A percentile compares a stretch with the other conserved stretches of the same genome.
These are phyloP conservation scores for Cladobotryum mycophilum DNA, from an alignment of 2,329 filamentous ascomycete genomes.

Conservation along the genomic window DNA sequence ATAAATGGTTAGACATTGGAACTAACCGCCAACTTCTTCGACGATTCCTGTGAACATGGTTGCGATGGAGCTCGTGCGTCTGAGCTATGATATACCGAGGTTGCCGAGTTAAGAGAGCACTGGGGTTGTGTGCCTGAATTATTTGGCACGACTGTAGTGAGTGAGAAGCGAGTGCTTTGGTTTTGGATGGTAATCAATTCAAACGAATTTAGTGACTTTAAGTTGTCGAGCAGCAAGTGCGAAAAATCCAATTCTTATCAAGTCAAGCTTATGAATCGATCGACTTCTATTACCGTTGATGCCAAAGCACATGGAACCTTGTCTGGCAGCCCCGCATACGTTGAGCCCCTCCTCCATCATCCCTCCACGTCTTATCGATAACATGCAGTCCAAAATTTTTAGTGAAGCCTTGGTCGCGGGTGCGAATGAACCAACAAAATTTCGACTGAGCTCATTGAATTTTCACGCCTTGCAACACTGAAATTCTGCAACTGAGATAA, in stretches of 20 bases:
- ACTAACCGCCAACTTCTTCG: constrained; percentile 84
- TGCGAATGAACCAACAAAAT: constrained; percentile 4
- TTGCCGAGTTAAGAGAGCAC: too few species aligned
- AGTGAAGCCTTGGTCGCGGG: constrained; percentile 3
- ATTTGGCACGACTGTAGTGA: too few species aligned
- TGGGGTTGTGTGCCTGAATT: too few species aligned
- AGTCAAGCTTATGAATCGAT: not conserved
- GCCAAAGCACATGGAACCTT: not conserved
- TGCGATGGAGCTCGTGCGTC: constrained; percentile 10
- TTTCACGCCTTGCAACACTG: too few species aligned
- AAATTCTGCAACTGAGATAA: not conserved
- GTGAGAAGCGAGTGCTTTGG: too few species aligned
- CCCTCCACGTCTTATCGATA: constrained; percentile 25
- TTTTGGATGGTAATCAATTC: too few species aligned
- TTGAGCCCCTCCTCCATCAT: constrained; percentile 16
- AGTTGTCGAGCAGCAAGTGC: not conserved
- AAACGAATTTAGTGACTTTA: not conserved
- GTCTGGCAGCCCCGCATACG: too few species aligned
- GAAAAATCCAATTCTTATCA: not conserved
- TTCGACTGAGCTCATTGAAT: not conserved
- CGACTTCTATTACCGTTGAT: not conserved
- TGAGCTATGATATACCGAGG: not conserved
- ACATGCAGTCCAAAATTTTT: constrained; percentile 24
- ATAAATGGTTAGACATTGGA: not conserved
- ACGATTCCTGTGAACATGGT: constrained; percentile 94